Conservation (phyloP, 495 filamentous ascomycete genomes). For the Clohesyomyces aquaticus region DNA sequence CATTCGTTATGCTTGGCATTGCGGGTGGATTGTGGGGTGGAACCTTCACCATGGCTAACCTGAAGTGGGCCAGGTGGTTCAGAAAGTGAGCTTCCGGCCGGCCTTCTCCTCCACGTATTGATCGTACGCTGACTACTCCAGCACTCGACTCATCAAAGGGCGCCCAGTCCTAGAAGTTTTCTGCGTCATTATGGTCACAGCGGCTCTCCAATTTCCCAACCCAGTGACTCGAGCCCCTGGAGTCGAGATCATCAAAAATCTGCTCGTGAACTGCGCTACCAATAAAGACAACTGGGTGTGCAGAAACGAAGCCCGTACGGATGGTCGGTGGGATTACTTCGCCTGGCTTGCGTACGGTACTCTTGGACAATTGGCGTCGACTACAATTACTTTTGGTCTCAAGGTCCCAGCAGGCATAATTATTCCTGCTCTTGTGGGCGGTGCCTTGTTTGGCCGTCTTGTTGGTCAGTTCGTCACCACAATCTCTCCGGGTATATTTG, state of each 20-base stretch:
- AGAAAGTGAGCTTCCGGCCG: slow-evolving; percentile 43
- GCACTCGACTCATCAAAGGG: slow-evolving; percentile 51
- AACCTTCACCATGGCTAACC: slow-evolving; percentile 58
- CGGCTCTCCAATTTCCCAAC: slow-evolving; percentile 57
- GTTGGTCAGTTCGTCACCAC: slow-evolving; percentile 53
- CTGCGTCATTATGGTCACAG: slow-evolving; percentile 53
- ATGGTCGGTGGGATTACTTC: slow-evolving; percentile 45
- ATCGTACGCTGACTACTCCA: neutral
- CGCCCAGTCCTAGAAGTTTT: slow-evolving; percentile 57
- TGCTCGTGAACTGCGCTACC: slow-evolving; percentile 54
- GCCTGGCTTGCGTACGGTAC: slow-evolving; percentile 56
- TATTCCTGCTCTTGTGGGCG: slow-evolving; percentile 60
- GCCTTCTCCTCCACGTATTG: neutral
- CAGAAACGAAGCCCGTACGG: slow-evolving; percentile 45
- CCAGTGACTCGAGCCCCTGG: slow-evolving; percentile 55
- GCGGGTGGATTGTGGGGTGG: slow-evolving; percentile 59
- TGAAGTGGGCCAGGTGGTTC: slow-evolving; percentile 57
- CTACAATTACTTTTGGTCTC: slow-evolving; percentile 58
- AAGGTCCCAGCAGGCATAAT: slow-evolving; percentile 62
- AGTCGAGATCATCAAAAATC: slow-evolving; percentile 56
- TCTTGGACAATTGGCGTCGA: slow-evolving; percentile 56
- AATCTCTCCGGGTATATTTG: slow-evolving; percentile 59
- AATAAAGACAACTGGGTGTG: slow-evolving; percentile 50
- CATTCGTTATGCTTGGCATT: slow-evolving; percentile 58
- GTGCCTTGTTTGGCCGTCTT: slow-evolving; percentile 58